A percentile compares a stretch with the other conserved stretches of the same genome.
Evolutionary conservation across 345 rosid genomes (phyloP).

Genomic region (Corchorus capsularis): DNA sequence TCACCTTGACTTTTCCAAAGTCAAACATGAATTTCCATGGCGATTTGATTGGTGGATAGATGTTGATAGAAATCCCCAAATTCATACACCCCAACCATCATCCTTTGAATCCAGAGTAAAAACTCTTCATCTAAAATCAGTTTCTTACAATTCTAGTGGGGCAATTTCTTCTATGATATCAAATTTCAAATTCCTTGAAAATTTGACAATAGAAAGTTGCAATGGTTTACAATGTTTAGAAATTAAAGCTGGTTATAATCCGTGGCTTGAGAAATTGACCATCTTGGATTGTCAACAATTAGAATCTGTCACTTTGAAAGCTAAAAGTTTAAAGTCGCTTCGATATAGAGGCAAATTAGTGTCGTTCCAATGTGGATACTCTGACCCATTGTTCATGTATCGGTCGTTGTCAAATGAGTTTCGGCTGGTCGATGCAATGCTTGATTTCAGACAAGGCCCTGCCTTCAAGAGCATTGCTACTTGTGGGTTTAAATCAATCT

Average conservation of each 20-base stretch:
- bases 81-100: neutral
- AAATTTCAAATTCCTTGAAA: neutral
- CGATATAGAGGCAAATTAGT: neutral
- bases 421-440: neutral
- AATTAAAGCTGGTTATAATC: neutral
- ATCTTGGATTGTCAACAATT: constrained; percentile 12
- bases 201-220: constrained; percentile 6
- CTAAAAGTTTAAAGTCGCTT: neutral
- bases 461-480: constrained; percentile 20
- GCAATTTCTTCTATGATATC: constrained; percentile 3
- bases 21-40: constrained; percentile 4
- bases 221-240: neutral
- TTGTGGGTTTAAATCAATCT: constrained; percentile 33
- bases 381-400: neutral
- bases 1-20: neutral
- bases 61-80: neutral
- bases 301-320: neutral
- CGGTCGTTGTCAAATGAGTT: too few species aligned
- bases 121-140: neutral
- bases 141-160: neutral
- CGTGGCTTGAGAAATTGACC: neutral
- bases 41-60: neutral
- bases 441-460: constrained; percentile 45
- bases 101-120: neutral
- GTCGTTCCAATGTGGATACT: neutral